Evolutionary conservation across 2,329 filamentous ascomycete genomes (phyloP), one percentile per base, ranked within the genome.

Genomic region (Phaeosphaeria sp.): DNA sequence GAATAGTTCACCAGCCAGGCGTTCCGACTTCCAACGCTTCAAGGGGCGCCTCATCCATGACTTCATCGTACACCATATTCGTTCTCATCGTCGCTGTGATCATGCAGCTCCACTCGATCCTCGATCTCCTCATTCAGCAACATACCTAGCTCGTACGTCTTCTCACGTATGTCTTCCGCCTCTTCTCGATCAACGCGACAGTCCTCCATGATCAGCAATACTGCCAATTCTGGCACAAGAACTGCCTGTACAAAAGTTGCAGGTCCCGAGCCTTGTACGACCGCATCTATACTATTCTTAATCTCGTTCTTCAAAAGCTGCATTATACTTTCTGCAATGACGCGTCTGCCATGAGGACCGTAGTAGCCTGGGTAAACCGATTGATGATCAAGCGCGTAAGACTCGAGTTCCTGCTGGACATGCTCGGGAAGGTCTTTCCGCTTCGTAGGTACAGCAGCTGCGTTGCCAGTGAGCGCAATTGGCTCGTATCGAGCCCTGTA

Each of bases 181-280:
- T 69, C 66, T 21, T 81, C 80, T 20, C 63, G 55, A 8, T 72
- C 72, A 1, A 86, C 79, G 6, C 63, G 64, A 53, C 86, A 77
- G 58, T 89, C 87, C 55, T 88, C 84, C 75, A 82, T 85, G 18
- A 89, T 84, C 18, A 89, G 73, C 54, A 79, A 64, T 1, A 84
- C 74, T 1, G 82, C 81, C 45, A 87, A 67, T 68, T 96, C 93
- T 0, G 91, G 91, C 22, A 96, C 91, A 59, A 96, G 78, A 84
- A 86, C 72, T 27, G 69, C 65, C 53, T 76, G 76, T 30, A 79
- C 63, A 59, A 76, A 80, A 2, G 66, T 68, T 25, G 72, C 73
- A 27, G 74, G 65, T 1, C 74, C 69, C 21, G 63, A 60, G 5
- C 61, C 64, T 21, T 71, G 68, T 1, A 78, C 74, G 0, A 77